A percentile compares a stretch with the other conserved stretches of the same genome.
Evolutionary conservation across 441 rosid genomes (phyloP).

Genomic region (Croton laevigatus): DNA sequence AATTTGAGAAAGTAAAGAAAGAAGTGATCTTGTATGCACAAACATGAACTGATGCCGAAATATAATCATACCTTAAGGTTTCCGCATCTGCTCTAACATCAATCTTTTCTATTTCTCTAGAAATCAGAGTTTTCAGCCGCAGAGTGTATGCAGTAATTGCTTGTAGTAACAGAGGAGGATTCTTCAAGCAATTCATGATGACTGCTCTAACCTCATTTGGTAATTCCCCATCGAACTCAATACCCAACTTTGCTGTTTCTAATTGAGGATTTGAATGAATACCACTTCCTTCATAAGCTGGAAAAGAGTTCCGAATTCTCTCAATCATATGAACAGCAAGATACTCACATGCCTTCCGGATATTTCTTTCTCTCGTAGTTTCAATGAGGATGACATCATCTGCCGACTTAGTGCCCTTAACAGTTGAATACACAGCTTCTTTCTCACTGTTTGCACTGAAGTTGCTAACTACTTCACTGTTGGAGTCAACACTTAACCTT

Average conservation of each 20-base stretch:
- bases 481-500: conserved; percentile 53
- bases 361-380: conserved; percentile 70
- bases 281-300: conserved; percentile 92
- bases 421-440: conserved; percentile 88
- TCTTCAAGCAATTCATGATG: conserved; percentile 57
- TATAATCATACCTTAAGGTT: conserved; percentile 45
- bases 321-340: conserved; percentile 68
- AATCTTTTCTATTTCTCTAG: conserved; percentile 80
- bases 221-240: conserved; percentile 78
- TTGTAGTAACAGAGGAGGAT: conserved; percentile 79
- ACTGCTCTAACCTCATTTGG: conserved; percentile 68
- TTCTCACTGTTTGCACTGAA: conserved; percentile 48
- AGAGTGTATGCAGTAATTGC: conserved; percentile 68
- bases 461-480: conserved; percentile 50
- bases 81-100: conserved; percentile 97
- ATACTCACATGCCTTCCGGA: conserved; percentile 82
- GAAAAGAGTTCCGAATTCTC: conserved; percentile 66
- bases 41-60: conserved; percentile 10
- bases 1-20: conserved; percentile 13
- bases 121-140: conserved; percentile 59
- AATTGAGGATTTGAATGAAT: conserved; percentile 71
- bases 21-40: neutral
- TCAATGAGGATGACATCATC: conserved; percentile 90
- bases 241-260: conserved; percentile 73
- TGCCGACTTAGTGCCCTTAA: conserved; percentile 69